Base-by-base conservation (phyloP, 306 rosid genomes). In the Acacia acuminata region DNA sequence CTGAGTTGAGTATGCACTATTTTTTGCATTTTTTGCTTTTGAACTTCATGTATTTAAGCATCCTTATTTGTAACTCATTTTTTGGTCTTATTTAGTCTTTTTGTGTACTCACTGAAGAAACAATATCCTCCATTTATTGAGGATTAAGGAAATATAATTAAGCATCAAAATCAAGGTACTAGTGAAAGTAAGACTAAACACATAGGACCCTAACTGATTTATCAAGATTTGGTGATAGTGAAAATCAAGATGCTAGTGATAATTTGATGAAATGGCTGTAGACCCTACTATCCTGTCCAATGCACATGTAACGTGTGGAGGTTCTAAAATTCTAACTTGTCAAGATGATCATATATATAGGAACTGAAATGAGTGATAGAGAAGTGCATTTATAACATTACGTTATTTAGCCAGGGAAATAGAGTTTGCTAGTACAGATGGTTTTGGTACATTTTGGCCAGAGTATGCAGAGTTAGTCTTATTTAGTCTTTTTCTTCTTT, bases 11-110 rank as follows among this genome's bases (percentile, higher is more conserved):
- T 47, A 61, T 38, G 51, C 45, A 22, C 67, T 66, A 38, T 2
- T 66, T 73, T 73, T 45, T 55, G 15, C 38, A 34, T 77, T 17
- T 17, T 77, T 81, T 81, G 44, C 71, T 64, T 58, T 63, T 51
- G 47, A 44, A 56, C 67, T 78, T 56, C 19, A 32, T 58, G 42
- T 56, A 24, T 44, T 10, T 43, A 14, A 4, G 11, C 45, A 43
- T 10, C 5, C 17, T 45, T 73, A 2, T 65, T 78, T 77, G 34
- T n/a, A 42, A 77, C 63, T 47, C 17, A 3, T 73, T 58, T 14
- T 48, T n/a, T 55, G 75, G 55, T 78, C 58, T 43, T 73, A 36
- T 78, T 70, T 71, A 30, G 56, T 79, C 73, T 75, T 22, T 56
- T 45, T 71, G 34, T 5, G 8, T 68, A 47, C 22, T 34, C 38